Evolutionary conservation across 495 filamentous ascomycete genomes (phyloP).

Genomic region (Aspergillus conjunctus): DNA sequence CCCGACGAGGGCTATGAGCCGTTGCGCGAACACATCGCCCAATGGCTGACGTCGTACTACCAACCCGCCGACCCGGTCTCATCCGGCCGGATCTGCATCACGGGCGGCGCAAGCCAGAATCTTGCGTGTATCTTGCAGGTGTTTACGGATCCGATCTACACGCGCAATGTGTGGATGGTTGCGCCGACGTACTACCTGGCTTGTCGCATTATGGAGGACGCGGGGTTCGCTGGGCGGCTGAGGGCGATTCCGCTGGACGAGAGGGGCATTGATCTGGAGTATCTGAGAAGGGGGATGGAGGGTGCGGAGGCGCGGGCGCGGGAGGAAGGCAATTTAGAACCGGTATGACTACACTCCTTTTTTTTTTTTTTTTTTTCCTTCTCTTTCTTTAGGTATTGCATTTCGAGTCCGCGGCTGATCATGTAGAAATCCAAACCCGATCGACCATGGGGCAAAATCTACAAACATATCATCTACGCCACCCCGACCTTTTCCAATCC

Average conservation of each 20-base stretch:
- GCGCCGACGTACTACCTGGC: conserved; percentile 81
- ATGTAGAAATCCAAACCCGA: conserved; percentile 42
- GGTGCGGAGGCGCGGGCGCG: conserved; percentile 37
- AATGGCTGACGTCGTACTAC: conserved; percentile 71
- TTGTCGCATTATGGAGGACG: conserved; percentile 77
- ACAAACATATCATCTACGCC: conserved; percentile 81
- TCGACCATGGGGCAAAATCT: conserved; percentile 63
- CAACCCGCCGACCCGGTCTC: conserved; percentile 41
- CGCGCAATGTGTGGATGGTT: conserved; percentile 74
- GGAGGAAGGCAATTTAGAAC: conserved; percentile 34
- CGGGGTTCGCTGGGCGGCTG: conserved; percentile 63
- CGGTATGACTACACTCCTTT: conserved; percentile 36
- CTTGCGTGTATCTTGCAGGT: conserved; percentile 70
- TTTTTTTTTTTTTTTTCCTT: neutral
- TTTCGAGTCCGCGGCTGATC: neutral
- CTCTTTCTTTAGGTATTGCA: neutral
- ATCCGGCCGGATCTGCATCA: conserved; percentile 70
- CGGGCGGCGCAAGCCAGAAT: conserved; percentile 77
- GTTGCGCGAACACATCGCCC: conserved; percentile 62
- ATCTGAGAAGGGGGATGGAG: conserved; percentile 53
- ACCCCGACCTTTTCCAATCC: conserved; percentile 86
- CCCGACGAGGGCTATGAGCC: conserved; percentile 74
- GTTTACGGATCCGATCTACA: conserved; percentile 77
- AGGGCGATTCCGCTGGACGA: conserved; percentile 72
- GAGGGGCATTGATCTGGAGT: conserved; percentile 67